Percentiles rank a stretch among this genome's conserved stretches.
These are phyloP conservation scores for Quercus berberidifolia DNA, from an alignment of 306 rosid species.

Conservation along the genomic window DNA sequence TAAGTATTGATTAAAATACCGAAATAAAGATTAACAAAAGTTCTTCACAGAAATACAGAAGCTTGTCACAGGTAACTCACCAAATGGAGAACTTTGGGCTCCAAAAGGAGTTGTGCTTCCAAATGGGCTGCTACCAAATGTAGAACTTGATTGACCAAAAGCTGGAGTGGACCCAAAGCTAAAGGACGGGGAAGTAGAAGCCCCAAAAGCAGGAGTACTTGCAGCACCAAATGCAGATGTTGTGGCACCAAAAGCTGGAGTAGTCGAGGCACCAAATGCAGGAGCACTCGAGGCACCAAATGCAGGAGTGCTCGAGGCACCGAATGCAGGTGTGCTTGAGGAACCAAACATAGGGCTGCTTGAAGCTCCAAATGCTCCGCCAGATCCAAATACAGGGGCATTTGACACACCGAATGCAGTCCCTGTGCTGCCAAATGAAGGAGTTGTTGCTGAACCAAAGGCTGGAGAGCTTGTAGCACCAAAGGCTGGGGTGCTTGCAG, in stretches of 20 bases:
- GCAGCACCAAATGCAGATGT: constrained; percentile 75
- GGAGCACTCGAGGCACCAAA: constrained; percentile 56
- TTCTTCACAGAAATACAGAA: background rate
- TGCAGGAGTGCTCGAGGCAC: constrained; percentile 40
- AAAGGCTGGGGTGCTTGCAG: constrained; percentile 19
- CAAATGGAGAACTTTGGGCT: constrained; percentile 61
- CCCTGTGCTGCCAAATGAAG: constrained; percentile 69
- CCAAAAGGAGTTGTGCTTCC: constrained; percentile 67
- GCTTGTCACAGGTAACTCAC: background rate
- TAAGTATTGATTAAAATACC: constrained; percentile 4
- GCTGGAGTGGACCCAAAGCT: constrained; percentile 32
- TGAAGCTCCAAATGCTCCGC: constrained; percentile 74
- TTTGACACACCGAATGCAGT: constrained; percentile 58
- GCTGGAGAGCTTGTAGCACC: constrained; percentile 38
- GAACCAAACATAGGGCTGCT: constrained; percentile 44
- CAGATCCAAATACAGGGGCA: constrained; percentile 64
- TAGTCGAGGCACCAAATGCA: constrained; percentile 46
- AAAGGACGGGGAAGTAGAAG: constrained; percentile 57
- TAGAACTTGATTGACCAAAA: constrained; percentile 35
- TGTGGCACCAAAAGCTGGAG: constrained; percentile 63
- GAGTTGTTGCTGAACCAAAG: constrained; percentile 66
- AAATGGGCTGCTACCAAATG: constrained; percentile 74
- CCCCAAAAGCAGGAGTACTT: constrained; percentile 70
- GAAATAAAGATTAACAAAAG: background rate
- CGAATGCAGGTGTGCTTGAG: constrained; percentile 39